phyloP scores from a whole-genome alignment of 495 filamentous ascomycete species.

The Amphirosellinia nigrospora region DNA sequence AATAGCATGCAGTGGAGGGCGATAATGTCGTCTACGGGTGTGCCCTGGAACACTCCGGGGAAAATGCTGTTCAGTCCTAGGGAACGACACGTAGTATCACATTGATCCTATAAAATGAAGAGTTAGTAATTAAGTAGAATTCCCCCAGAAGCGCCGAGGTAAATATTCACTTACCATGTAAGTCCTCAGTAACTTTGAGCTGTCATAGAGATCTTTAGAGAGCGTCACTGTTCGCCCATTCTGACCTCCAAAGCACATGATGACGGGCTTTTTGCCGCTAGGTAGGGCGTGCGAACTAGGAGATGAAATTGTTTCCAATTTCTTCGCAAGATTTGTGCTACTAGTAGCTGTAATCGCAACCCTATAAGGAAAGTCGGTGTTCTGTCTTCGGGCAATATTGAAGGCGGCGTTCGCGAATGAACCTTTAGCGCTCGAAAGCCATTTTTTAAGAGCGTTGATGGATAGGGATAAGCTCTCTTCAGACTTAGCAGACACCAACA shows the following conservation, averaged over 20 bases:
- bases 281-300: neutral
- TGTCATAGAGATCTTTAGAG: slow-evolving; percentile 37
- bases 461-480: neutral
- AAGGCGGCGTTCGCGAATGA: neutral
- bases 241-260: slow-evolving; percentile 44
- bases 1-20: slow-evolving; percentile 54
- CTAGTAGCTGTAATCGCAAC: neutral
- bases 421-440: neutral
- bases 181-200: slow-evolving; percentile 36
- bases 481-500: neutral
- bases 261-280: neutral
- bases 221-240: slow-evolving; percentile 32
- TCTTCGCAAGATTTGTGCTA: neutral
- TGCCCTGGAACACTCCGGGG: slow-evolving; percentile 53
- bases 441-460: neutral
- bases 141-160: slow-evolving; percentile 34
- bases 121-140: slow-evolving; percentile 44
- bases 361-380: neutral
- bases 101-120: slow-evolving; percentile 32
- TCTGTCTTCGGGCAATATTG: slow-evolving; percentile 3
- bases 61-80: slow-evolving; percentile 49
- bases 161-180: slow-evolving; percentile 36
- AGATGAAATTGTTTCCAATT: neutral
- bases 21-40: slow-evolving; percentile 47
- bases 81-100: slow-evolving; percentile 35